Base-by-base conservation (phyloP, 306 rosid genomes). In the Cucurbita pepo region DNA sequence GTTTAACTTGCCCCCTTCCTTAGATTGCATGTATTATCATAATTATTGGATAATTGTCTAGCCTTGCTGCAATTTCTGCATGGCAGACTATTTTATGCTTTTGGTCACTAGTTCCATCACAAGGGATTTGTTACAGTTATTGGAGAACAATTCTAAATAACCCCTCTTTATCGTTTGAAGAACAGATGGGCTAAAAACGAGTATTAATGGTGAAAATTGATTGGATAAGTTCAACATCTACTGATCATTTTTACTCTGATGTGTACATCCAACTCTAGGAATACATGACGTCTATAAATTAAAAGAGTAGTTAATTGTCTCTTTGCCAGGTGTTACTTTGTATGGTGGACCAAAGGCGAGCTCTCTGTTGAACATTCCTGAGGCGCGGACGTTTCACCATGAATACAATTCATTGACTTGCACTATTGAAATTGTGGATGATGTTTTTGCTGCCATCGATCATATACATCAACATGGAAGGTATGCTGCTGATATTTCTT, bases 401-500 rank as follows among this genome's bases (percentile, higher is more conserved):
- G 97, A 95, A 81, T 89, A 95, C 85, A 86, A 86, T 82, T 88
- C 97, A 58, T 48, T 88, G 87, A 87, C 99, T 67, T 95, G 97
- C 85, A 89, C 96, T 57, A 19, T 95, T 80, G 99, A 94, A 85
- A 80, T 91, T 16, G 92, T 94, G 67, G 97, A 88, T 62, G 90
- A 90, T 77, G 96, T 90, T 19, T 69, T 79, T 77, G 86, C 91
- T 22, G 99, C 99, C 71, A 86, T 91, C 77, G 81, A 62, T 55
- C 99, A 94, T 78, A 90, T 94, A 80, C 89, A 94, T 83, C 79
- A 73, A 77, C 75, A 89, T 75, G 99, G 99, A 91, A 94, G 99
- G 99, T 75, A 91, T 47, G 95, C 55, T 47, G 95, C 55, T 43
- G 14, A 30, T 48, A 50, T 51, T 34, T 69, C 30, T 50, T 51